A percentile compares a stretch with the other conserved stretches of the same genome.
phyloP scores from a whole-genome alignment of 768 basidiomycete species.

The Lepiota subincarnata region DNA sequence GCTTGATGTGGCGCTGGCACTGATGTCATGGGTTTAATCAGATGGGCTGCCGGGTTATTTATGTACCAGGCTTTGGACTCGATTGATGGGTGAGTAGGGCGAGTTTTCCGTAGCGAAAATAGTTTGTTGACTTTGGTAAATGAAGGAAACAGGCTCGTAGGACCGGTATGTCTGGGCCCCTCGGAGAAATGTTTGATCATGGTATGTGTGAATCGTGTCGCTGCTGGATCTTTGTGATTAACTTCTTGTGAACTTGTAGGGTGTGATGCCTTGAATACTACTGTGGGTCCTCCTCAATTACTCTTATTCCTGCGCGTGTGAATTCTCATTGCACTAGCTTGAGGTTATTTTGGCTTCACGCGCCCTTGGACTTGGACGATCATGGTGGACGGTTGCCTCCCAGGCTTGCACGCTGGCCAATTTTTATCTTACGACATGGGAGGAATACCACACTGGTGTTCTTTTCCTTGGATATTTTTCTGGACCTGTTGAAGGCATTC shows the following conservation, averaged over 20 bases:
- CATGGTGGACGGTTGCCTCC: constrained; percentile 95
- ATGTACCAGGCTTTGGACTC: constrained; percentile 88
- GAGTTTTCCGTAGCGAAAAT: constrained; percentile 11
- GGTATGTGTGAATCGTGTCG: constrained; percentile 40
- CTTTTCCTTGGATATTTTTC: constrained; percentile 91
- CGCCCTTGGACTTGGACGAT: constrained; percentile 87
- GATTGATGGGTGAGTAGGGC: constrained; percentile 69
- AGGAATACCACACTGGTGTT: constrained; percentile 84
- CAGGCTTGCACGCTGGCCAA: constrained; percentile 74
- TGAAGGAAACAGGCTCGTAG: constrained; percentile 89
- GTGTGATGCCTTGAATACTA: constrained; percentile 93
- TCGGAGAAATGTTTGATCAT: constrained; percentile 99
- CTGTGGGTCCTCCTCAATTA: constrained; percentile 40
- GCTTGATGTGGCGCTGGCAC: background rate
- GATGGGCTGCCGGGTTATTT: constrained; percentile 88
- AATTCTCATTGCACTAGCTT: constrained; percentile 45
- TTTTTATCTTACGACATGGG: constrained; percentile 83
- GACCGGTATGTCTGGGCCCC: constrained; percentile 95
- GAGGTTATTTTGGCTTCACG: constrained; percentile 80
- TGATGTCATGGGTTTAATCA: constrained; percentile 23
- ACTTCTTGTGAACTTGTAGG: constrained; percentile 35
- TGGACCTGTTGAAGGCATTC: constrained; percentile 94
- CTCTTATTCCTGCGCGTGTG: background rate
- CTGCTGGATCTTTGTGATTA: background rate
- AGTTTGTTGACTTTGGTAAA: background rate